Percentiles rank a stretch among this genome's conserved stretches.
These are phyloP conservation scores for Carex pumila DNA, from an alignment of 176 grass and related monocot species.

Conservation along the genomic window DNA sequence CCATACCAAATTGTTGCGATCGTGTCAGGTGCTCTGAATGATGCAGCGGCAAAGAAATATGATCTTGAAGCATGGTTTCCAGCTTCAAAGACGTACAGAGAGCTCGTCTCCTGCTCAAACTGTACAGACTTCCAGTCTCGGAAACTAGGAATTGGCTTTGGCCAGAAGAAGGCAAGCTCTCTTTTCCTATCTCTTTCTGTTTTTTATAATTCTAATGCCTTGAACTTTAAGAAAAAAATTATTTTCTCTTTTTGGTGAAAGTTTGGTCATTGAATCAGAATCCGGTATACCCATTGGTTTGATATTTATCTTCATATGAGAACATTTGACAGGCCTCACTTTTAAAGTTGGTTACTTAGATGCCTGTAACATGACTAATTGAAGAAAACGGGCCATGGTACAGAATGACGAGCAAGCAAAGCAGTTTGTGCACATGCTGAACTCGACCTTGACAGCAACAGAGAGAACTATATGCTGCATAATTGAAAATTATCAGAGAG, in stretches of 20 bases:
- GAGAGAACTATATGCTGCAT: slow-evolving; percentile 91
- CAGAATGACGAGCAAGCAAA: slow-evolving; percentile 88
- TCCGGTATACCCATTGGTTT: background rate
- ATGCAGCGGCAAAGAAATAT: slow-evolving; percentile 94
- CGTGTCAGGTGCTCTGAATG: slow-evolving; percentile 89
- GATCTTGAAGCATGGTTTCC: slow-evolving; percentile 99
- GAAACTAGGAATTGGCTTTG: slow-evolving; percentile 74
- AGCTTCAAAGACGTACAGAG: slow-evolving; percentile 77
- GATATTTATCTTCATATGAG: background rate
- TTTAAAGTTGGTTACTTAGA: background rate
- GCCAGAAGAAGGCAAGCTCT: slow-evolving; percentile 77
- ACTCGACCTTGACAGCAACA: slow-evolving; percentile 85
- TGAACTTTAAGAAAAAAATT: background rate
- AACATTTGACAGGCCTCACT: background rate
- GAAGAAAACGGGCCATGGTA: background rate
- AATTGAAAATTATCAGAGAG: slow-evolving; percentile 74
- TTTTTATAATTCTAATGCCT: background rate
- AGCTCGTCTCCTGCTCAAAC: slow-evolving; percentile 90
- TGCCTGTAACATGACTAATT: background rate
- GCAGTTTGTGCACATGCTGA: slow-evolving; percentile 88
- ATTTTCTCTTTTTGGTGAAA: background rate
- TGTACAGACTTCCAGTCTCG: slow-evolving; percentile 94
- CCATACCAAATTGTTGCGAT: slow-evolving; percentile 87
- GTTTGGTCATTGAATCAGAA: background rate
- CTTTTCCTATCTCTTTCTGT: background rate